These are phyloP conservation scores for Penicillium sp. DNA, from an alignment of 2,329 filamentous ascomycete genomes.

Conservation along the genomic window DNA sequence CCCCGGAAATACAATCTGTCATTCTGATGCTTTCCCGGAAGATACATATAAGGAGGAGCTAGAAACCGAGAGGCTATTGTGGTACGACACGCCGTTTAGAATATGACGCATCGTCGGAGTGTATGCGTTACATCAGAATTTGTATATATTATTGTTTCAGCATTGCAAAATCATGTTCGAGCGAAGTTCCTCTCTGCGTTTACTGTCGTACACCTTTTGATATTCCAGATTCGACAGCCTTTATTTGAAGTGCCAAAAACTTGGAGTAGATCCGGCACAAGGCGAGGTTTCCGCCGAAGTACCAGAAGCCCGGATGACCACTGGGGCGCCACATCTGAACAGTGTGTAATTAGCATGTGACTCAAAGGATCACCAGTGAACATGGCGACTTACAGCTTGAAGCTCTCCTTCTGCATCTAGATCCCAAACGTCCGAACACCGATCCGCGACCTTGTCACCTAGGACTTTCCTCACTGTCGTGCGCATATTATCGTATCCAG, in stretches of 20 bases:
- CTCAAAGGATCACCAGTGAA: background rate
- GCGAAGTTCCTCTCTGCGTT: too few species aligned
- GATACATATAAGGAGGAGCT: conserved; percentile 13
- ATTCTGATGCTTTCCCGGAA: conserved; percentile 7
- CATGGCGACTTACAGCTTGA: conserved; percentile 38
- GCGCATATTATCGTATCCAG: conserved; percentile 67
- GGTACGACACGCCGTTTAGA: conserved; percentile 1
- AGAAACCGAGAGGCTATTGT: conserved; percentile 10
- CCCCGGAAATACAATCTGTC: conserved; percentile 3
- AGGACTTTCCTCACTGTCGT: conserved; percentile 61
- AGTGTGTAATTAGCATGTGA: background rate
- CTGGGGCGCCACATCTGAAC: conserved; percentile 52
- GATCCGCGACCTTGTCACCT: conserved; percentile 59
- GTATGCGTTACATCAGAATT: background rate
- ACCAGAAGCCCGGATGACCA: conserved; percentile 65
- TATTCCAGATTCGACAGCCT: conserved; percentile 44
- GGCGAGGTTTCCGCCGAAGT: conserved; percentile 63
- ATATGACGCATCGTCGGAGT: background rate
- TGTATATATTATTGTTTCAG: background rate
- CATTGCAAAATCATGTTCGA: background rate
- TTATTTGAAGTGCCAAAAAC: conserved; percentile 51
- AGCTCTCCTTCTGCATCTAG: conserved; percentile 57
- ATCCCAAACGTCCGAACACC: conserved; percentile 59
- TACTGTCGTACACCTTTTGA: conserved; percentile 11
- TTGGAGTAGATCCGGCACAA: conserved; percentile 61